Base-by-base conservation (phyloP, 345 rosid species). In the Gossypium herbaceum region DNA sequence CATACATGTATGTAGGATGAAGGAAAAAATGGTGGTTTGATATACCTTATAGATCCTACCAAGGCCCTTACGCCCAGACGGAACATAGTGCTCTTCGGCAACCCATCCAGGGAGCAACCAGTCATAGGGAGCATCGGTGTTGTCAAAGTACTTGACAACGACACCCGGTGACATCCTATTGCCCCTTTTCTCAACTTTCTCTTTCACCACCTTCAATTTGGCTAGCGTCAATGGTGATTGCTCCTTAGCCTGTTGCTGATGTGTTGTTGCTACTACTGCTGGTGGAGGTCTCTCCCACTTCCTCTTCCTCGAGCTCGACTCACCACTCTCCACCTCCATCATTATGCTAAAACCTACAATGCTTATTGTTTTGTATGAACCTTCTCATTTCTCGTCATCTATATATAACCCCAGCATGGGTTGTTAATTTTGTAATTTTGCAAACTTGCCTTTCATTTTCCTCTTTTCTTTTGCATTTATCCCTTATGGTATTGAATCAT, bases 41-140 rank as follows among this genome's bases (percentile, higher is more conserved):
- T 27, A 27, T 3, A 27, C 29, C 29, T 27, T 74, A 15, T 79
- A 79, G 9, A 75, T 1, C 9, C 73, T 62, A 2, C 79, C 82
- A 5, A 3, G 2, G 2, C 16, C 51, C 51, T 2, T 0, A 9
- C 63, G 44, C 1, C 79, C 82, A 7, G 8, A 2, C 0, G 2
- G 16, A 27, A 79, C 47, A 2, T 4, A 1, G 0, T 73, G 63
- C 29, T 79, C 76, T 8, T 75, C 79, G 0, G 12, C 72, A 0
- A 79, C 0, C 75, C 79, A 79, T 0, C 82, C 72, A 12, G 54
- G 67, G 9, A 75, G 72, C 60, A 79, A 20, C 22, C 22, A 20
- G 22, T 20, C 22, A 20, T 20, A 12, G 54, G 67, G 9, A 75
- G 72, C 60, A 79, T 58, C 47, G 12, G 54, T 29, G 45, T 34